phyloP scores from a whole-genome alignment of 768 basidiomycete genomes.

The Collybiopsis confluens region DNA sequence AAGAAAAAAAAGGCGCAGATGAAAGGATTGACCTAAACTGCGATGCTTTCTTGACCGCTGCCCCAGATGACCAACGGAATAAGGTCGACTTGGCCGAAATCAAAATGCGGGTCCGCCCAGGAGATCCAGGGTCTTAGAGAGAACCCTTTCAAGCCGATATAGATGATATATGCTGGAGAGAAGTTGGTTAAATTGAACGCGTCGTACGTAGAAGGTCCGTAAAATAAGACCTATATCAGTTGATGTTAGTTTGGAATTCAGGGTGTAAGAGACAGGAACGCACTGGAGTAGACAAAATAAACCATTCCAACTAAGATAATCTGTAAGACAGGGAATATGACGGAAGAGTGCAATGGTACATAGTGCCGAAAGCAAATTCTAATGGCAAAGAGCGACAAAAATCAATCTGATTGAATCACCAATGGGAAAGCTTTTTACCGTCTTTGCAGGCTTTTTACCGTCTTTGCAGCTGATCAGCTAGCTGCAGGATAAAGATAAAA shows the following conservation, averaged over 20 bases:
- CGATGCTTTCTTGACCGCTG: constrained; percentile 6
- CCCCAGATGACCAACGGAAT: constrained; percentile 40
- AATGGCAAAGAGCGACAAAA: too few species aligned
- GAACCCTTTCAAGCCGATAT: constrained; percentile 30
- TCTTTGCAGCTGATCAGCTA: too few species aligned
- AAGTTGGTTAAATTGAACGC: constrained; percentile 37
- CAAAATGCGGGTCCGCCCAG: constrained; percentile 47
- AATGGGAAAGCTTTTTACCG: too few species aligned
- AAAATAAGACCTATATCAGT: too few species aligned
- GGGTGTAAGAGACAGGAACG: too few species aligned
- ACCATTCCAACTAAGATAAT: constrained; percentile 37
- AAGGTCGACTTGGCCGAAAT: constrained; percentile 41
- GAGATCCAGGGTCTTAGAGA: constrained; percentile 40
- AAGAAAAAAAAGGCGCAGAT: constrained; percentile 35
- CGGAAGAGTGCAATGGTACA: constrained; percentile 26
- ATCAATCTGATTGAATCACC: too few species aligned
- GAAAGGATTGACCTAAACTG: constrained; percentile 29
- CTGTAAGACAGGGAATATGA: constrained; percentile 30
- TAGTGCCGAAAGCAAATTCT: too few species aligned
- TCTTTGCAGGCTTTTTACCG: too few species aligned
- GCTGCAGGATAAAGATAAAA: too few species aligned
- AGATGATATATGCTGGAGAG: constrained; percentile 32
- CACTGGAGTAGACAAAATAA: constrained; percentile 37
- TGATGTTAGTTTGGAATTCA: too few species aligned
- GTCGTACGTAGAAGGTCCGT: background rate